Conservation (phyloP, 2,329 filamentous ascomycete species). For the Neofusicoccum umdonicola region DNA sequence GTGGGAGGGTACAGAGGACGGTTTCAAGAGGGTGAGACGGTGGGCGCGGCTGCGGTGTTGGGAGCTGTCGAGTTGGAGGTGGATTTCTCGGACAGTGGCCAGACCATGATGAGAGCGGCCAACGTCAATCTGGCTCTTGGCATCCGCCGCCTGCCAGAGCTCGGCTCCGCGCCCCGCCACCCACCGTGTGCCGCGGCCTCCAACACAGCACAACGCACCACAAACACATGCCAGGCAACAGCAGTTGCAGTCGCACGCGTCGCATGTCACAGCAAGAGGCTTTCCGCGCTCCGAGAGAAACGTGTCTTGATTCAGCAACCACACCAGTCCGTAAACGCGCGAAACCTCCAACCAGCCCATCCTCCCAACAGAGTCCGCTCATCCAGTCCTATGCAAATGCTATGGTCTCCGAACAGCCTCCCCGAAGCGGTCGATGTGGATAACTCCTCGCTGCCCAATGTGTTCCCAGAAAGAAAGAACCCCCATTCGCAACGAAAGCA, state of each 20-base stretch:
- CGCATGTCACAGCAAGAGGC: neutral
- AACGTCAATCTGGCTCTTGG: conserved; percentile 20
- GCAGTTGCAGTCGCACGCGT: neutral
- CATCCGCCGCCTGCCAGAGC: neutral
- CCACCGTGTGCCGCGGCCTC: neutral
- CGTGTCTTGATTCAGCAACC: neutral
- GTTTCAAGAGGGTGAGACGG: neutral
- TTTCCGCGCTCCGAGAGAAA: neutral
- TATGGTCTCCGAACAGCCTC: neutral
- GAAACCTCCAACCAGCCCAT: neutral
- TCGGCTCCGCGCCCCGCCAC: conserved; percentile 11
- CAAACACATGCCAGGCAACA: neutral
- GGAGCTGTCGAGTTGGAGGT: neutral
- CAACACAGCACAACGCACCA: neutral
- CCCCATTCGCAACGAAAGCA: conserved; percentile 14
- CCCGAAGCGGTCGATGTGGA: conserved; percentile 7
- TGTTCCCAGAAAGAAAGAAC: conserved; percentile 9
- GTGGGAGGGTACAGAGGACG: neutral
- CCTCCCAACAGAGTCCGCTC: neutral
- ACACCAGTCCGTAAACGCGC: neutral
- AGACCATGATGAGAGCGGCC: conserved; percentile 14
- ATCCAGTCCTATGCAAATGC: conserved; percentile 11
- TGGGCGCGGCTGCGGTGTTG: conserved; percentile 4
- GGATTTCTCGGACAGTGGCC: conserved; percentile 12
- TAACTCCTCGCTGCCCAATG: conserved; percentile 16